phyloP scores from a whole-genome alignment of 768 basidiomycete species.

The Floccularia luteovirens region DNA sequence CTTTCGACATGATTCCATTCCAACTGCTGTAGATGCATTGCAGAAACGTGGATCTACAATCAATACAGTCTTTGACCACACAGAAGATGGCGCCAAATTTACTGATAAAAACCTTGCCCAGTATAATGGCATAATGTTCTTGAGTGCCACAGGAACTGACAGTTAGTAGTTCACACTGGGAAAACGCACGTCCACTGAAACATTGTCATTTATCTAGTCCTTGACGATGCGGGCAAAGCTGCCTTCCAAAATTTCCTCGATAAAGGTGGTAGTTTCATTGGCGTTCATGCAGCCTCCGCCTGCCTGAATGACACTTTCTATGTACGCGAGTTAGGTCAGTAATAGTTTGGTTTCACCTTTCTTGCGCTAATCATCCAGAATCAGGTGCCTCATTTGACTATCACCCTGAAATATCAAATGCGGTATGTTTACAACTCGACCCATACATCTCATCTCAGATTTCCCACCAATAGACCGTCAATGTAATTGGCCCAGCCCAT shows the following conservation, averaged over 20 bases:
- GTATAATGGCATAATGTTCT: constrained; percentile 65
- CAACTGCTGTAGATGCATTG: constrained; percentile 55
- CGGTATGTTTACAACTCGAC: constrained; percentile 30
- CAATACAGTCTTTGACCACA: constrained; percentile 50
- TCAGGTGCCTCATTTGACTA: constrained; percentile 65
- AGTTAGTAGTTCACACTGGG: constrained; percentile 28
- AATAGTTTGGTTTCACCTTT: not conserved
- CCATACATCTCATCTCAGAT: not conserved
- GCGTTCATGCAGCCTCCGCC: constrained; percentile 60
- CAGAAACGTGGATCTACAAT: constrained; percentile 35
- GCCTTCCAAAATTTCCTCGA: constrained; percentile 63
- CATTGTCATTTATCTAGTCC: constrained; percentile 30
- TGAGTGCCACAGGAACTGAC: constrained; percentile 64
- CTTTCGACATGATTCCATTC: constrained; percentile 73
- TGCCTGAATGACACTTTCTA: constrained; percentile 54
- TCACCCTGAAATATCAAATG: constrained; percentile 58
- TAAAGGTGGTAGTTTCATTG: constrained; percentile 64
- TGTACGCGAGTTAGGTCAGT: constrained; percentile 45
- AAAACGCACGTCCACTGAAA: constrained; percentile 1
- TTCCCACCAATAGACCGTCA: constrained; percentile 36
- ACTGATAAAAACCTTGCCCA: constrained; percentile 40
- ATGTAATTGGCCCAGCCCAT: constrained; percentile 47
- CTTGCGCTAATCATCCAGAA: not conserved
- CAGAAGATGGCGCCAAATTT: constrained; percentile 55
- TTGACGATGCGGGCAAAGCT: constrained; percentile 48